These are phyloP conservation scores for Bruguiera sexangula DNA, from an alignment of 345 rosid species.

Conservation along the genomic window DNA sequence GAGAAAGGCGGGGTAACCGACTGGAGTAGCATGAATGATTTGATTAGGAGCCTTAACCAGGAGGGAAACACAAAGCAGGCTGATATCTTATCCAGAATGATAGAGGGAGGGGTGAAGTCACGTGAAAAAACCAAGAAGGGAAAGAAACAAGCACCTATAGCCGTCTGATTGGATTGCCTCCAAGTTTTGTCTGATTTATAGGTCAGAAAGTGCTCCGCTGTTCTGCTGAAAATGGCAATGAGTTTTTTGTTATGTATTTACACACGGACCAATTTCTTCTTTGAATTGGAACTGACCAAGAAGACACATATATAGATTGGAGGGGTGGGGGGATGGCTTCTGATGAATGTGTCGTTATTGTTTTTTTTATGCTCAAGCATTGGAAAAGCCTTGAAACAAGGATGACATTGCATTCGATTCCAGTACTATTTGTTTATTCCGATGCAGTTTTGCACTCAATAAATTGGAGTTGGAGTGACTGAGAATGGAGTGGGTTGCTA, in stretches of 20 bases:
- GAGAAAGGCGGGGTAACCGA: conserved; percentile 64
- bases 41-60: conserved; percentile 70
- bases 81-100: conserved; percentile 76
- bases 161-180: conserved; percentile 6
- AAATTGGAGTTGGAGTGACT: no score
- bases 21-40: conserved; percentile 66
- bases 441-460: no score
- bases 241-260: not conserved
- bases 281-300: no score
- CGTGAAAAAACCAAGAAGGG: conserved; percentile 10
- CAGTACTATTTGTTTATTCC: no score
- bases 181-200: not conserved
- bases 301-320: no score
- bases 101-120: conserved; percentile 28
- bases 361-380: no score
- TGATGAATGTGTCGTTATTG: no score
- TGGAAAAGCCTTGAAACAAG: no score
- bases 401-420: no score
- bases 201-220: not conserved
- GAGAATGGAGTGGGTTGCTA: no score
- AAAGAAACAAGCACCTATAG: conserved; percentile 9
- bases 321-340: no score
- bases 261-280: no score
- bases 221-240: not conserved
- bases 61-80: conserved; percentile 92